Conservation (phyloP, 2,329 filamentous ascomycete genomes). For the Dichotomopilus funicola region DNA sequence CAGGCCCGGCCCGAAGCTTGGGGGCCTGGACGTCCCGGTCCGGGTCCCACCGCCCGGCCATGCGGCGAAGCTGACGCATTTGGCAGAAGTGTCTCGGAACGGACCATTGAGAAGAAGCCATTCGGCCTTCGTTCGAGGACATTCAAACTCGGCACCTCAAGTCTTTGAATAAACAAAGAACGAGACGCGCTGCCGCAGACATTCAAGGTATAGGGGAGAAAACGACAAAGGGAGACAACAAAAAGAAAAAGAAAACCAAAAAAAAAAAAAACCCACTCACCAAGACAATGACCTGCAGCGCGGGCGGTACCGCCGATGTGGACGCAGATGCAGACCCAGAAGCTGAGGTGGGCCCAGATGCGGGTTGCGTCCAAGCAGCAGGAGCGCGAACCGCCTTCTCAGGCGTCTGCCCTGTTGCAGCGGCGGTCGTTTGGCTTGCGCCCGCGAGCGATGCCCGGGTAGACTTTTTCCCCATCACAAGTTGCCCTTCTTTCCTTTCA, state of each 20-base stretch:
- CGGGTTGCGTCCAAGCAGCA: not conserved
- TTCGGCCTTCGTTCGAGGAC: too few relatives aligned
- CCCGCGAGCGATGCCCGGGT: too few relatives aligned
- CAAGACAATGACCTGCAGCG: conserved; percentile 68
- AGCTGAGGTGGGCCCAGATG: conserved; percentile 20
- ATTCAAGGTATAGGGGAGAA: not conserved
- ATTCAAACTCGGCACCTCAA: not conserved
- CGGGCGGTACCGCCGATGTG: conserved; percentile 29
- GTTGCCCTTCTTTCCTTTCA: too few relatives aligned
- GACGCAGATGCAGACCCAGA: conserved; percentile 32
- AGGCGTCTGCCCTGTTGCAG: too few relatives aligned
- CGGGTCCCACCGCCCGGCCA: too few relatives aligned
- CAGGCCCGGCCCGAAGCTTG: too few relatives aligned
- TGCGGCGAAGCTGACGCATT: too few relatives aligned
- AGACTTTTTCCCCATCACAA: too few relatives aligned
- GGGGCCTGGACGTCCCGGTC: too few relatives aligned
- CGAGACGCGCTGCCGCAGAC: not conserved
- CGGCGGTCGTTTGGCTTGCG: too few relatives aligned
- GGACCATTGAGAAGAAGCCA: too few relatives aligned
- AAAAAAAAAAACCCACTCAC: conserved; percentile 43
- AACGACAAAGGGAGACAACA: not conserved
- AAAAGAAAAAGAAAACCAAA: not conserved
- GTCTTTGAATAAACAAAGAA: not conserved
- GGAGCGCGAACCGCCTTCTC: not conserved
- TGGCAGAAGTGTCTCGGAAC: too few relatives aligned